Conservation (phyloP, 257 asterid genomes). For the Haberlea rhodopensis region DNA sequence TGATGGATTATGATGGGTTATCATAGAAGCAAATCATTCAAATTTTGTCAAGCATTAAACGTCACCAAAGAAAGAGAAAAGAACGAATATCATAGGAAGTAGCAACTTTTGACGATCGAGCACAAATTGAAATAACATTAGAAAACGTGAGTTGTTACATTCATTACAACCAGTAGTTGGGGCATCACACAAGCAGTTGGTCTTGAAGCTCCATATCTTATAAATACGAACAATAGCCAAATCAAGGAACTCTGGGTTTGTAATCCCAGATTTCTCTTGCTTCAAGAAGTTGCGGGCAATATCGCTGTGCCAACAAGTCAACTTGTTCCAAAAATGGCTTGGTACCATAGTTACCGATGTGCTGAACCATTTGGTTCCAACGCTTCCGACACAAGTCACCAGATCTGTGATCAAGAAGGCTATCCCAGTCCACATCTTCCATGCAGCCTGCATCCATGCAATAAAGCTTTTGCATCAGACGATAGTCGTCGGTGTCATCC, state of each 20-base stretch:
- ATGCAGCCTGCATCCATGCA: conserved; percentile 44
- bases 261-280: conserved; percentile 53
- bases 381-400: conserved; percentile 50
- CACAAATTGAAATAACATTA: background rate
- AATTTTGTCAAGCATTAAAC: too few relatives aligned
- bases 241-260: conserved; percentile 47
- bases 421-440: conserved; percentile 68
- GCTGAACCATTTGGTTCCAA: conserved; percentile 60
- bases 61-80: too few relatives aligned
- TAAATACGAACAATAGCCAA: background rate
- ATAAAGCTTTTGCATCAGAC: conserved; percentile 35
- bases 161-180: too few relatives aligned
- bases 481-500: conserved; percentile 54
- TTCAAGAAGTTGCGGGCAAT: conserved; percentile 48
- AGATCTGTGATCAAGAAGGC: conserved; percentile 39
- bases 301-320: conserved; percentile 49
- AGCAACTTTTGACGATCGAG: too few relatives aligned
- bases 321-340: conserved; percentile 53
- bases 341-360: conserved; percentile 39
- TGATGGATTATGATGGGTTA: too few relatives aligned
- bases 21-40: too few relatives aligned
- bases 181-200: conserved; percentile 15
- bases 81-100: too few relatives aligned
- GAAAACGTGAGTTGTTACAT: too few relatives aligned
- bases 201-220: conserved; percentile 12